Evolutionary conservation across 306 rosid genomes (phyloP).

Genomic region (Quercus bicolor): DNA sequence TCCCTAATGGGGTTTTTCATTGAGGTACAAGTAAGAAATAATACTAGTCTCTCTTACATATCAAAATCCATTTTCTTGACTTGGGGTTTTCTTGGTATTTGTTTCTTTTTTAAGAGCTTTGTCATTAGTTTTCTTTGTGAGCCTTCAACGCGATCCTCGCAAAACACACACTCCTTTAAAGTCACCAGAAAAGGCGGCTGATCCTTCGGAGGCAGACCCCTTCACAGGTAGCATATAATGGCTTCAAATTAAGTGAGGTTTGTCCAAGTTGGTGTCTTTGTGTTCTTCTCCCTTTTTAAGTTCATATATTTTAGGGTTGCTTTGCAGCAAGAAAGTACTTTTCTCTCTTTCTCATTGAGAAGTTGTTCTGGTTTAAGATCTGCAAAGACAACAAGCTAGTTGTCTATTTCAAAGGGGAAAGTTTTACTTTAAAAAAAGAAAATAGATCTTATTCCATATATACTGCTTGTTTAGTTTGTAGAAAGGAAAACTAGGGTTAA

Average conservation of each 20-base stretch:
- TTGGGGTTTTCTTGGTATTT: conserved; percentile 47
- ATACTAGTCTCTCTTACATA: not conserved
- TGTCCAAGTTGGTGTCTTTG: conserved; percentile 33
- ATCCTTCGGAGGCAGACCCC: conserved; percentile 91
- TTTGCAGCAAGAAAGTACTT: conserved; percentile 17
- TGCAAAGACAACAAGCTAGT: conserved; percentile 2
- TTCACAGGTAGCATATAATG: conserved; percentile 70
- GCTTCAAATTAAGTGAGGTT: conserved; percentile 47
- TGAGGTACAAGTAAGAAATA: conserved; percentile 19
- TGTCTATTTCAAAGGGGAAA: not conserved
- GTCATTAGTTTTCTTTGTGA: conserved; percentile 28
- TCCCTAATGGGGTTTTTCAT: not conserved
- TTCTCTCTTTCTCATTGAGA: not conserved
- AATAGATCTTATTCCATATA: not conserved
- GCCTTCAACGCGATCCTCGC: conserved; percentile 36
- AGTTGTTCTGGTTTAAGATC: not conserved
- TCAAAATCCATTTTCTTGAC: conserved; percentile 33
- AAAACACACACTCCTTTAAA: conserved; percentile 49
- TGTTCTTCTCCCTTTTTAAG: conserved; percentile 11
- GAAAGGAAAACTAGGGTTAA: conserved; percentile 8
- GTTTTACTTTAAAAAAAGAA: too few relatives aligned
- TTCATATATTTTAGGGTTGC: conserved; percentile 26
- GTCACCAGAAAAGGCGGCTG: conserved; percentile 92
- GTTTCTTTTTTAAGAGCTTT: conserved; percentile 35
- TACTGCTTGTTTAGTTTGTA: not conserved